These are phyloP conservation scores for Lepraria neglecta DNA, from an alignment of 495 filamentous ascomycete species.

Conservation along the genomic window DNA sequence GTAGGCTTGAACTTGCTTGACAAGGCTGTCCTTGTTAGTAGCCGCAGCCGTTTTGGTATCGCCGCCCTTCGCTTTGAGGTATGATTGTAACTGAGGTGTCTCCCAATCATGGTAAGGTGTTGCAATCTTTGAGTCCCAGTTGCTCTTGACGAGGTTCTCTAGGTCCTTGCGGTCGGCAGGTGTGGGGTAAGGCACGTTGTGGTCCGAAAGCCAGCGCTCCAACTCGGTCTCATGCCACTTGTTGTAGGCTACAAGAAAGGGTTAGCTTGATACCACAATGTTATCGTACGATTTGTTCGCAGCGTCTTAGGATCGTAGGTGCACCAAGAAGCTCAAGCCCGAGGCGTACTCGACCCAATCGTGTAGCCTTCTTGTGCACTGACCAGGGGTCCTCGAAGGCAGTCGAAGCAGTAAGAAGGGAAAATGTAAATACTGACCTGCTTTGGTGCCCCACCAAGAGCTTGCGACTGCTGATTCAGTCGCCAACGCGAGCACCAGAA, in stretches of 20 bases:
- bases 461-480: constrained; percentile 62
- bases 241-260: constrained; percentile 67
- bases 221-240: constrained; percentile 98
- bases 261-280: constrained; percentile 20
- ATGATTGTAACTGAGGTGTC: constrained; percentile 53
- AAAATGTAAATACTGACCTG: constrained; percentile 51
- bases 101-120: constrained; percentile 69
- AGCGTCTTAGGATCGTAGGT: neutral
- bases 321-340: neutral
- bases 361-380: neutral
- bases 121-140: constrained; percentile 70
- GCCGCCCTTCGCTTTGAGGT: constrained; percentile 61
- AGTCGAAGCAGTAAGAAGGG: neutral
- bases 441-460: constrained; percentile 61
- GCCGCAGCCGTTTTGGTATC: constrained; percentile 57
- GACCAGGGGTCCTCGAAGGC: neutral
- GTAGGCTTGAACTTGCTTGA: constrained; percentile 58
- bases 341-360: too few species aligned
- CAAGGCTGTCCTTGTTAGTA: constrained; percentile 57
- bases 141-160: constrained; percentile 74
- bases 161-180: constrained; percentile 83
- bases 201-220: constrained; percentile 92
- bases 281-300: neutral
- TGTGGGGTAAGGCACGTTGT: constrained; percentile 78
- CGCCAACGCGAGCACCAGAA: constrained; percentile 65